These are phyloP conservation scores for Ciborinia camelliae DNA, from an alignment of 2,329 filamentous ascomycete genomes.

Conservation along the genomic window DNA sequence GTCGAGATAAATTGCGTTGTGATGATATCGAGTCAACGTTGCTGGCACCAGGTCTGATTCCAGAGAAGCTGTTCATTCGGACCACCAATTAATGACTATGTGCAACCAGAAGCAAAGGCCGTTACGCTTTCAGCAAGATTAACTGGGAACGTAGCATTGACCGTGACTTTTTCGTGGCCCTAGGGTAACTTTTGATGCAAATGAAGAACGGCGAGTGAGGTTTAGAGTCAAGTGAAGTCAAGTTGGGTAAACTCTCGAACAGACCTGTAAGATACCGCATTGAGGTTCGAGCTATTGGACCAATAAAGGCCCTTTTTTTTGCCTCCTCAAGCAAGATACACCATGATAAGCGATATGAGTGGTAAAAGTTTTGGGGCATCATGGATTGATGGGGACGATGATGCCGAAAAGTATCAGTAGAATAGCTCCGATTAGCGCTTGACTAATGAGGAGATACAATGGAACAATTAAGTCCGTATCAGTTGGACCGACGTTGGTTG, in stretches of 20 bases:
- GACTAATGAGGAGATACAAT: background rate
- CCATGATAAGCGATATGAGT: background rate
- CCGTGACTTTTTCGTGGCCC: background rate
- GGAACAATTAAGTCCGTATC: background rate
- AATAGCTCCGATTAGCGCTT: background rate
- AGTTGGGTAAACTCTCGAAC: background rate
- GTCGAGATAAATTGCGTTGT: background rate
- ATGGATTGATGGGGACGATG: background rate
- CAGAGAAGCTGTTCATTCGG: background rate
- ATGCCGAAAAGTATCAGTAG: background rate
- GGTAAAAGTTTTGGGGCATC: background rate
- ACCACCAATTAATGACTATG: background rate
- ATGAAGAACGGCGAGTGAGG: background rate
- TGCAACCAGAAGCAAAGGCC: background rate
- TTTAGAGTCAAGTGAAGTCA: background rate
- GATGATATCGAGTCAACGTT: background rate
- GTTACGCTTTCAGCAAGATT: background rate
- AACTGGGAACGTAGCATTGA: background rate
- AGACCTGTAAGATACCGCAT: background rate
- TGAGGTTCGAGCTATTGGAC: background rate
- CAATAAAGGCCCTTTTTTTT: background rate
- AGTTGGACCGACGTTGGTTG: background rate
- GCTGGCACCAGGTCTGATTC: background rate
- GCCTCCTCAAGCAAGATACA: background rate
- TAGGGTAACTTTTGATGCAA: too few relatives aligned